A percentile compares a stretch with the other conserved stretches of the same genome.
Evolutionary conservation across 2,329 filamentous ascomycete genomes (phyloP).

Genomic region (Cladosporium halotolerans): DNA sequence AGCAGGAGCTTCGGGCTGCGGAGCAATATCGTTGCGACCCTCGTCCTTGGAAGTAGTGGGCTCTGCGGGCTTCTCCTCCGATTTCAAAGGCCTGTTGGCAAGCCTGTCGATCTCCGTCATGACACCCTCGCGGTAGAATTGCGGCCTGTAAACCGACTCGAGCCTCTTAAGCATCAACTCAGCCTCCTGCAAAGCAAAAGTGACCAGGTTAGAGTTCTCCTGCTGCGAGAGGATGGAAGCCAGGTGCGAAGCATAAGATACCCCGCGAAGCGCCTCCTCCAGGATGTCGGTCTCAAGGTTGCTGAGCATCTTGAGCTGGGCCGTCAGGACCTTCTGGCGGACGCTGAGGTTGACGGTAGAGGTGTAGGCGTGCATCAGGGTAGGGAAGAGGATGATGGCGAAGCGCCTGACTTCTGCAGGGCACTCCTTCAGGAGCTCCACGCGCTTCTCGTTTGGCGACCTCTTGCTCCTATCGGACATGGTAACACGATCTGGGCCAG

Average conservation of each 20-base stretch:
- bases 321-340: slow-evolving; percentile 86
- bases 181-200: slow-evolving; percentile 79
- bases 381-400: slow-evolving; percentile 86
- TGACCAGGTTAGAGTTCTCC: slow-evolving; percentile 81
- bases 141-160: slow-evolving; percentile 84
- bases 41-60: not conserved
- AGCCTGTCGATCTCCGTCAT: slow-evolving; percentile 85
- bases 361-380: slow-evolving; percentile 91
- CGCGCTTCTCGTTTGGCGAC: slow-evolving; percentile 67
- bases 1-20: not conserved
- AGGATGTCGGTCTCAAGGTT: slow-evolving; percentile 84
- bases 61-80: slow-evolving; percentile 6
- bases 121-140: slow-evolving; percentile 95
- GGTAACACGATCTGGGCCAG: slow-evolving; percentile 40
- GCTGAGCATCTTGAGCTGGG: slow-evolving; percentile 97
- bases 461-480: slow-evolving; percentile 44
- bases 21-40: slow-evolving; percentile 4
- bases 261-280: slow-evolving; percentile 74
- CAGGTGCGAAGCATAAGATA: slow-evolving; percentile 92
- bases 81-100: slow-evolving; percentile 43
- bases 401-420: slow-evolving; percentile 84
- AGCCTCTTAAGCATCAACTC: slow-evolving; percentile 80
- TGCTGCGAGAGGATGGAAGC: slow-evolving; percentile 93
- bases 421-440: slow-evolving; percentile 77
- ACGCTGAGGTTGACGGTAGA: slow-evolving; percentile 95